These are phyloP conservation scores for Herpotrichia juniperi DNA, from an alignment of 2,329 filamentous ascomycete species.

Conservation along the genomic window DNA sequence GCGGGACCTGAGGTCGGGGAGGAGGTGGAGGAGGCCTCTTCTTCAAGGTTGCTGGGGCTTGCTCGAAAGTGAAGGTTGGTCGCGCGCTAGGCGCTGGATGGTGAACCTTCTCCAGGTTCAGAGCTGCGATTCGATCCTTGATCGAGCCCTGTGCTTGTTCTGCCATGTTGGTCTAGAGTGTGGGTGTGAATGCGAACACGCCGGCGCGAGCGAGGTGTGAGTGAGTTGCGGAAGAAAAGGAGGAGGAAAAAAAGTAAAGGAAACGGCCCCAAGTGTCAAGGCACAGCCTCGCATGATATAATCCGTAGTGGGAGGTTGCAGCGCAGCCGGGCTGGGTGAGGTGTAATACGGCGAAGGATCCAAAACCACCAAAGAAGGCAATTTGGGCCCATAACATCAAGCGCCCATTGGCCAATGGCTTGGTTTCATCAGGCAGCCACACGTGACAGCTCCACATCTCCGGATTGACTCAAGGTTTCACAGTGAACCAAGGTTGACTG, in stretches of 20 bases:
- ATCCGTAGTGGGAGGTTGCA: constrained; percentile 4
- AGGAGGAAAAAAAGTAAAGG: not conserved
- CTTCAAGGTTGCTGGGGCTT: constrained; percentile 28
- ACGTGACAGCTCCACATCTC: not conserved
- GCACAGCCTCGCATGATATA: constrained; percentile 12
- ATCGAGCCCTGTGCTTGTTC: constrained; percentile 34
- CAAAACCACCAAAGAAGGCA: not conserved
- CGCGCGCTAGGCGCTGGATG: constrained; percentile 42
- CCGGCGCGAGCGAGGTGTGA: not conserved
- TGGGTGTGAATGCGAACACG: not conserved
- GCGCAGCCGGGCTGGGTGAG: not conserved
- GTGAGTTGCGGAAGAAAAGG: not conserved
- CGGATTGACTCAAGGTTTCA: not conserved
- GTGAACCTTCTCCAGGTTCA: constrained; percentile 55
- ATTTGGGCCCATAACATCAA: not conserved
- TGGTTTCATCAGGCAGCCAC: constrained; percentile 1
- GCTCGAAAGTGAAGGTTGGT: constrained; percentile 44
- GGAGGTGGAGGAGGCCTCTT: constrained; percentile 47
- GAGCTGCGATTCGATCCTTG: constrained; percentile 54
- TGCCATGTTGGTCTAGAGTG: constrained; percentile 33
- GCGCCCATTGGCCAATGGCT: not conserved
- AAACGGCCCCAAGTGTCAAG: not conserved
- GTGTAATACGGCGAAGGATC: constrained; percentile 10
- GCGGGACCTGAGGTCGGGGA: constrained; percentile 38
- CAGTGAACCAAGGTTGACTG: too few relatives aligned